These are phyloP conservation scores for Aspergillus ochraceus DNA, from an alignment of 2,329 filamentous ascomycete genomes.

Conservation along the genomic window DNA sequence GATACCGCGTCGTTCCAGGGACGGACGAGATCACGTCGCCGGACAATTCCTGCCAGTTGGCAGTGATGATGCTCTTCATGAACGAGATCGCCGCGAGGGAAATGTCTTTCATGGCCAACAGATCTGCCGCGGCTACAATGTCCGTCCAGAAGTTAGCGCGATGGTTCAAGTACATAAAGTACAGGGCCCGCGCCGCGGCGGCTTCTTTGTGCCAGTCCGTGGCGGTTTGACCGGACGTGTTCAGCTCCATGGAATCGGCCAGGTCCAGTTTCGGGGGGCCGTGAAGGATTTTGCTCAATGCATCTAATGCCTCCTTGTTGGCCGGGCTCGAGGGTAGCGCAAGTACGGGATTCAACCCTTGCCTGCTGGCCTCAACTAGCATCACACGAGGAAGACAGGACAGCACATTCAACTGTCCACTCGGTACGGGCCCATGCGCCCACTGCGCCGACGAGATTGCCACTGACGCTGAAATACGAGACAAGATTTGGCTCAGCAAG, in stretches of 20 bases:
- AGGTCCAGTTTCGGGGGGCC: constrained; percentile 43
- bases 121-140: constrained; percentile 55
- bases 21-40: constrained; percentile 26
- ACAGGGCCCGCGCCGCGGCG: constrained; percentile 55
- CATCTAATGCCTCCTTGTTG: constrained; percentile 55
- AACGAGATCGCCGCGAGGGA: constrained; percentile 57
- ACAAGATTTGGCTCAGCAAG: constrained; percentile 46
- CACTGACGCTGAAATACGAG: constrained; percentile 49
- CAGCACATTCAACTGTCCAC: constrained; percentile 58
- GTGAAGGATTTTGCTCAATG: constrained; percentile 57
- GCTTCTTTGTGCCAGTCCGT: constrained; percentile 49
- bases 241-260: constrained; percentile 33
- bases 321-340: constrained; percentile 54
- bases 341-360: constrained; percentile 46
- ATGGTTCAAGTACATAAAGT: constrained; percentile 54
- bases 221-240: constrained; percentile 32
- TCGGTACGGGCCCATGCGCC: constrained; percentile 56
- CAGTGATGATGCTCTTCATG: constrained; percentile 53
- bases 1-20: constrained; percentile 27
- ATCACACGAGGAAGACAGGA: constrained; percentile 56
- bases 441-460: constrained; percentile 48
- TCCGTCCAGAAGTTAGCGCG: constrained; percentile 55
- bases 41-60: constrained; percentile 52
- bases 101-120: constrained; percentile 57
- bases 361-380: constrained; percentile 48